Evolutionary conservation across 1,139 yeast genomes (phyloP), one percentile per base, ranked within the genome.

Genomic region (Taiozyma sp.): DNA sequence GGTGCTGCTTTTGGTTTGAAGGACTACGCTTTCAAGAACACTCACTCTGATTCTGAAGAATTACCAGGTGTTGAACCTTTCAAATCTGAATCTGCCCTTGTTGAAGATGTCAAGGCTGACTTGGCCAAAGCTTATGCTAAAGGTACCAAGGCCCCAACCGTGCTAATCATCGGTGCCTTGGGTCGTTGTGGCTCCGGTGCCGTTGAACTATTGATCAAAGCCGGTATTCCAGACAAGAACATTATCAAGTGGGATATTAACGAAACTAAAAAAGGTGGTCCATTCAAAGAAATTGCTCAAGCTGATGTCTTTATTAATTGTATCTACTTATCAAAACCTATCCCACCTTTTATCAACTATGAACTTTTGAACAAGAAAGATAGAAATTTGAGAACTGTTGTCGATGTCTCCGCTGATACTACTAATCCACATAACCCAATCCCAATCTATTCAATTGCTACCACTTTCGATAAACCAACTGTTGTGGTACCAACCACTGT

Each of bases 181-280:
- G 99, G 99, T 56, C 86, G 99, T 76, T 93, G 99, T 73, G 99
- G 99, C 52, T 83, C 95, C n/a, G 99, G 99, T 67, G 98, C 99
- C 39, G 74, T 88, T 59, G 95, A 87, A 60, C 76, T 90, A 54
- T 80, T 89, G 71, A 78, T 76, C 60, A 86, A 86, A 73, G 85
- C 79, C 50, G 99, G 99, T 54, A 74, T 93, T 53, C 97, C 98
- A 50, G 96, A 88, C 44, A 80, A 75, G 52, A 85, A 88, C 69
- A 81, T 93, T 54, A 69, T 79, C 63, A 88, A 88, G 75, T 93
- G 99, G 99, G 99, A 95, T 72, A 88, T 93, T 80, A 81, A 86
- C 56, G 99, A 93, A 76, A 95, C 99, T 50, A 85, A 95, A 58
- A 84, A 80, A 72, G 99, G 99, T 56, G 99, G 99, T 47, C 99